These are phyloP conservation scores for Dioszegia crocea DNA, from an alignment of 768 basidiomycete species.

Conservation along the genomic window DNA sequence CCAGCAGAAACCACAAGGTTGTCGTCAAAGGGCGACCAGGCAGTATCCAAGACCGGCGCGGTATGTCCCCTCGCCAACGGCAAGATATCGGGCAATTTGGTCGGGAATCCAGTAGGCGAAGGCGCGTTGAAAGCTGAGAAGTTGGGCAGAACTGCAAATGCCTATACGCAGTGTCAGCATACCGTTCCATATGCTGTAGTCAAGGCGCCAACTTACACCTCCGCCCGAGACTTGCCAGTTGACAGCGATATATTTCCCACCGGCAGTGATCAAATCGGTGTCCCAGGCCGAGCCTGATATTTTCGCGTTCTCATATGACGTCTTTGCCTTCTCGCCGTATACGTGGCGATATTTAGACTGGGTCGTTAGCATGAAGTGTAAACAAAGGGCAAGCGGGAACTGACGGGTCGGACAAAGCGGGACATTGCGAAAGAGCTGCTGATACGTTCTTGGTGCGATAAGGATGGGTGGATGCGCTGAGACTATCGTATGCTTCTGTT, in stretches of 20 bases:
- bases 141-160: constrained; percentile 88
- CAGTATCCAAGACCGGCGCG: constrained; percentile 70
- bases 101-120: constrained; percentile 57
- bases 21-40: constrained; percentile 94
- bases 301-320: constrained; percentile 55
- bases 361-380: not conserved
- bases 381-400: not conserved
- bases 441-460: no score
- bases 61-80: constrained; percentile 76
- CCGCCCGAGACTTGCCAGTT: constrained; percentile 70
- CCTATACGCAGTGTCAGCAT: constrained; percentile 46
- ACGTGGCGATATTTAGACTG: constrained; percentile 87
- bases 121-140: constrained; percentile 58
- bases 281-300: constrained; percentile 90
- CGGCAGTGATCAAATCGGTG: constrained; percentile 83
- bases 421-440: constrained; percentile 57
- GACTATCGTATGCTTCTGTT: no score
- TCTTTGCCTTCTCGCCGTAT: constrained; percentile 82
- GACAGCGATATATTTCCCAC: constrained; percentile 79
- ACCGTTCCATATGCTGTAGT: not conserved
- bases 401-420: constrained; percentile 67
- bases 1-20: constrained; percentile 81
- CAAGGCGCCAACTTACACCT: constrained; percentile 30
- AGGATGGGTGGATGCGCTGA: no score
- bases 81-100: constrained; percentile 84